Percentiles rank a stretch among this genome's conserved stretches.
Conservation (phyloP, 352 stramenopile species). For the Phytophthora megakarya region DNA sequence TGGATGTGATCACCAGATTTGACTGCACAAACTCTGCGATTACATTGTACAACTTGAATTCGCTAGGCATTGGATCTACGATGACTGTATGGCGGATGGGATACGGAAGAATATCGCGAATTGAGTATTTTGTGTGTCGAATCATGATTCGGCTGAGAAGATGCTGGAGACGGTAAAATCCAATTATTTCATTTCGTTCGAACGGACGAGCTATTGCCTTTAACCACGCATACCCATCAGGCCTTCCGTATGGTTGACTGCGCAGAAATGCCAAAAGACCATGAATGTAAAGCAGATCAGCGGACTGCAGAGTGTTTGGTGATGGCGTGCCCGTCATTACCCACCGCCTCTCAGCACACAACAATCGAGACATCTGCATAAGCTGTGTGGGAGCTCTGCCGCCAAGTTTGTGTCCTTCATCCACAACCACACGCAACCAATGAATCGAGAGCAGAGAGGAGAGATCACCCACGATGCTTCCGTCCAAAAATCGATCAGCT, state of each 20-base stretch:
- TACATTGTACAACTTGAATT: conserved; percentile 72
- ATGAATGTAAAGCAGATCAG: conserved; percentile 88
- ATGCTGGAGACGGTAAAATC: conserved; percentile 70
- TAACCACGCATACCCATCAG: conserved; percentile 63
- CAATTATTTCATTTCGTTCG: conserved; percentile 49
- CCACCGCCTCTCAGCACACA: conserved; percentile 90
- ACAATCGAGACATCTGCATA: conserved; percentile 82
- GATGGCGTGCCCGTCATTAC: conserved; percentile 98
- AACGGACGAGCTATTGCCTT: conserved; percentile 78
- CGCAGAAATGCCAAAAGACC: conserved; percentile 89
- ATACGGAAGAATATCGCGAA: conserved; percentile 53
- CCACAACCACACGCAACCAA: conserved; percentile 91
- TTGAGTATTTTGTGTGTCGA: conserved; percentile 92
- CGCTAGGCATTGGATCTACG: conserved; percentile 54
- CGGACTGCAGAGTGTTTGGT: conserved; percentile 77
- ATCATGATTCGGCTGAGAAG: conserved; percentile 92
- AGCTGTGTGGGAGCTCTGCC: conserved; percentile 54
- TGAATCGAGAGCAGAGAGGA: conserved; percentile 59
- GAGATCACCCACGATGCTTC: conserved; percentile 40
- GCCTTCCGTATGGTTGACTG: conserved; percentile 79
- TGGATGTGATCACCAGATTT: conserved; percentile 63
- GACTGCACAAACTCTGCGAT: conserved; percentile 49
- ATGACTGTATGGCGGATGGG: conserved; percentile 51
- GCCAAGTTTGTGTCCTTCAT: conserved; percentile 94
- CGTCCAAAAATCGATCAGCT: conserved; percentile 52